Conservation (phyloP, 352 stramenopile species). For the Proteromonas lacertae region DNA sequence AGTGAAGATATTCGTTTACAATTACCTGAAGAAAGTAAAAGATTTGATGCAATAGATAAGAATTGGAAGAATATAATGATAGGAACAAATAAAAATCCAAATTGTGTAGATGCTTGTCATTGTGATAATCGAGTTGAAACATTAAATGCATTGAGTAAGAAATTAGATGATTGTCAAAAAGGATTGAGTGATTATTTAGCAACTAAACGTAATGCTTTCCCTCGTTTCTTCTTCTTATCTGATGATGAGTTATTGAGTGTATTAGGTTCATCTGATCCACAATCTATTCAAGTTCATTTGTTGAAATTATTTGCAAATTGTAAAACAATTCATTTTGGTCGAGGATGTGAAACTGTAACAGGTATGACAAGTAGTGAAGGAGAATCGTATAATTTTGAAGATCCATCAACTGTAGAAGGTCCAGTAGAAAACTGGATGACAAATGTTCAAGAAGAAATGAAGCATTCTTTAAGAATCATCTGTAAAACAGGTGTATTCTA, state of each 20-base stretch:
- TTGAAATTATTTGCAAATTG: constrained; percentile 88
- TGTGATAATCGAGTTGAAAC: constrained; percentile 37
- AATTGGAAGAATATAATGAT: constrained; percentile 53
- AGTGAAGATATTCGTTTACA: constrained; percentile 55
- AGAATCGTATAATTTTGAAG: constrained; percentile 4
- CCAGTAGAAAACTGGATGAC: constrained; percentile 97
- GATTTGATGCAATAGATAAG: constrained; percentile 57
- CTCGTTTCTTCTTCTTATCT: constrained; percentile 52
- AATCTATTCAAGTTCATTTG: constrained; percentile 93
- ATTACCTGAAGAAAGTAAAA: constrained; percentile 51
- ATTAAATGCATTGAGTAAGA: constrained; percentile 34
- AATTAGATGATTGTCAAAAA: constrained; percentile 58
- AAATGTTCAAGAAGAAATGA: constrained; percentile 54
- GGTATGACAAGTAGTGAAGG: not conserved
- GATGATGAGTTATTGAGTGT: constrained; percentile 46
- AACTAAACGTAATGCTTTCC: constrained; percentile 34
- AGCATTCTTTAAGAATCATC: constrained; percentile 32
- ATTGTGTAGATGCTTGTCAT: constrained; percentile 28
- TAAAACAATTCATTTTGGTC: constrained; percentile 35
- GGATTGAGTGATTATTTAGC: constrained; percentile 46
- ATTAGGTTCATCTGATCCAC: constrained; percentile 48
- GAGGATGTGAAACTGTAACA: constrained; percentile 58
- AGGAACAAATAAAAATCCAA: constrained; percentile 27
- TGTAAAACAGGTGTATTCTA: constrained; percentile 61
- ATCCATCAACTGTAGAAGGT: constrained; percentile 63